Base-by-base conservation (phyloP, 805 yeast species). In the Metschnikowia anglica region DNA sequence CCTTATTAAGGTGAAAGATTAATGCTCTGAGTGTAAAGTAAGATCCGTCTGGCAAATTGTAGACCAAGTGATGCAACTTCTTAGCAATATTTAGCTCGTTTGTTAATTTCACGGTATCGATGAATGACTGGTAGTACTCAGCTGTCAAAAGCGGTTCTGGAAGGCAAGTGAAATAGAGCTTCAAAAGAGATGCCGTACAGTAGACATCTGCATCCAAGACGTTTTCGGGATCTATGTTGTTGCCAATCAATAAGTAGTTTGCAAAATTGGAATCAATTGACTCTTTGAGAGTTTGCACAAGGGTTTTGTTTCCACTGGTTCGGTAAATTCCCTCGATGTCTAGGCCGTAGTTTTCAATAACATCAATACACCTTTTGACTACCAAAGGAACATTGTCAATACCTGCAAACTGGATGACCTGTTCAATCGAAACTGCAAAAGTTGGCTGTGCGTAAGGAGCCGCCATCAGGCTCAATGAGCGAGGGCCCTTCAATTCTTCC, bases 311-410 rank as follows among this genome's bases (percentile, higher is more conserved):
- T 0, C 97, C 97, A 40, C 86, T 81, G 25, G 88, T 81, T 43
- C 97, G 74, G 62, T 93, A 93, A 26, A 93, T 83, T 0, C 98
- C 98, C 60, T 89, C 97, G 25, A 86, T 70, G 39, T 87, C 83
- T 28, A 85, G 61, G 1, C 99, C 99, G 60, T 85, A 82, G 30
- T 74, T 75, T 58, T 93, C 98, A 26, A 93, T 81, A 6, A 90
- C 83, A 49, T 82, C 83, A 39, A 91, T 85, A 71, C 97, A 90
- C 58, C 83, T 87, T 49, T 83, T 82, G 9, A 93, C 99, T 37
- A 93, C 78, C 13, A 85, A 75, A 1, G 99, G 99, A 4, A 93
- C 97, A 62, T 87, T 83, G 51, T 88, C 96, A 41, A 89, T 91
- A 5, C 75, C 76, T 49, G 95, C 97, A 52, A 76, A 81, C 48